A percentile compares a stretch with the other conserved stretches of the same genome.
Evolutionary conservation across 1,139 yeast species (phyloP).

Genomic region (Pichia cactophila): DNA sequence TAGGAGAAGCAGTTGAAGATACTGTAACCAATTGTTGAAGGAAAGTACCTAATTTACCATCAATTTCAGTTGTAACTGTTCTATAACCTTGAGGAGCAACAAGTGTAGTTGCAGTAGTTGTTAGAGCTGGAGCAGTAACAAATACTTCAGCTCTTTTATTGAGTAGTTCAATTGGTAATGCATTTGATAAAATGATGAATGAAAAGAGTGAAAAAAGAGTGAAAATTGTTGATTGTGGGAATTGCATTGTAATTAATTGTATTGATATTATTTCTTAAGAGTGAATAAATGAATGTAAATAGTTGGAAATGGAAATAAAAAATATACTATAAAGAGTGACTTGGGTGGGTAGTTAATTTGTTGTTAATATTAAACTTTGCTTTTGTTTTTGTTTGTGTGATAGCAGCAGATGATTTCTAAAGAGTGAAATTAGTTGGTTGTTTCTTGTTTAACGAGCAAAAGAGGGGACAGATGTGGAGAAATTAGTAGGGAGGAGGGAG

Average conservation of each 20-base stretch:
- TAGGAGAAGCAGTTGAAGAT: constrained; percentile 1
- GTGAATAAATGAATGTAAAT: neutral
- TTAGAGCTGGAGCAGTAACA: constrained; percentile 20
- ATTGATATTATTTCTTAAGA: neutral
- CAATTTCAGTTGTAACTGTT: constrained; percentile 17
- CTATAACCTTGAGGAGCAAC: constrained; percentile 14
- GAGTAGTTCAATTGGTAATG: constrained; percentile 26
- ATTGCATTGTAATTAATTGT: neutral
- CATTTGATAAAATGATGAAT: constrained; percentile 13
- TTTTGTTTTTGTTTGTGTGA: no score
- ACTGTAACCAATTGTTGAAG: constrained; percentile 15
- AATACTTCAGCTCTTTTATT: constrained; percentile 22
- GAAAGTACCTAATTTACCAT: constrained; percentile 17
- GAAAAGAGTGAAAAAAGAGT: constrained; percentile 3
- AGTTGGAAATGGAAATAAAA: neutral
- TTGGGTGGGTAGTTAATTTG: neutral
- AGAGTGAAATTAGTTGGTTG: constrained; percentile 1
- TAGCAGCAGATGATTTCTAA: neutral
- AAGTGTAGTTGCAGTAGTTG: constrained; percentile 15
- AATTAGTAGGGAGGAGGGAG: neutral
- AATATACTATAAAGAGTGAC: constrained; percentile 1
- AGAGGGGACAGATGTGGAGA: neutral
- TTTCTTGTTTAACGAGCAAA: neutral
- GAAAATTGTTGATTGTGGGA: neutral
- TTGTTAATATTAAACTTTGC: neutral